Evolutionary conservation across 768 basidiomycete species (phyloP).

Genomic region (Podaxis rugospora): DNA sequence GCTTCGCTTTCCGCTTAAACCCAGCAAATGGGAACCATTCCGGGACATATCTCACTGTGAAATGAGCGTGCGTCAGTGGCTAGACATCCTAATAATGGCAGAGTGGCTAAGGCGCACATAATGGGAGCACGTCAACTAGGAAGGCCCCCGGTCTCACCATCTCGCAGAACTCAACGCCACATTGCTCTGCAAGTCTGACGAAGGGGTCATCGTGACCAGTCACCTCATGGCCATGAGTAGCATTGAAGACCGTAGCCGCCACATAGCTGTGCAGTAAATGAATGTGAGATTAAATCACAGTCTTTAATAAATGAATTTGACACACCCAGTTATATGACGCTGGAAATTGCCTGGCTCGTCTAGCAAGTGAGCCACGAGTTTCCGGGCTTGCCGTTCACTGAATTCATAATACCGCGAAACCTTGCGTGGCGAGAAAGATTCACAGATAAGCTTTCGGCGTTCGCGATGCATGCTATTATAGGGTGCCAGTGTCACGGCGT

Average conservation of each 20-base stretch:
- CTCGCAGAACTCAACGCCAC: constrained; percentile 7
- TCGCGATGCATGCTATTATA: constrained; percentile 5
- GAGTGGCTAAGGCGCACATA: not conserved
- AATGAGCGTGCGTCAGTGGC: not conserved
- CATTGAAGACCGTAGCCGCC: constrained; percentile 5
- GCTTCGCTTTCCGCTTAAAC: constrained; percentile 23
- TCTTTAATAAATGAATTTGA: not conserved
- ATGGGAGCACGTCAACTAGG: constrained; percentile 12
- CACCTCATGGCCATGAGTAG: constrained; percentile 7
- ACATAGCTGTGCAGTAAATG: constrained; percentile 1
- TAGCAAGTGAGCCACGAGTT: constrained; percentile 1
- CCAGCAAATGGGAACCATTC: constrained; percentile 29
- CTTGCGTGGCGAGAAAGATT: constrained; percentile 9
- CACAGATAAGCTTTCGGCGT: constrained; percentile 7
- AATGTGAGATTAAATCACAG: not conserved
- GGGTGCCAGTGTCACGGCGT: constrained; percentile 4
- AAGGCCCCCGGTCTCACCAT: constrained; percentile 13
- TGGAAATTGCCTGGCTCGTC: constrained; percentile 3
- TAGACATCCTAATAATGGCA: not conserved
- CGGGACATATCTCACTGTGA: constrained; percentile 20
- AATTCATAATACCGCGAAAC: constrained; percentile 6
- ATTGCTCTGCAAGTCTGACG: constrained; percentile 6
- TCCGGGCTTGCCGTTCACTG: constrained; percentile 2
- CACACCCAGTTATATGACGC: constrained; percentile 4
- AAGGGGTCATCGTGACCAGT: constrained; percentile 6